A percentile compares a stretch with the other conserved stretches of the same genome.
Evolutionary conservation across 352 stramenopile genomes (phyloP).

Genomic region (Sclerospora graminicola): DNA sequence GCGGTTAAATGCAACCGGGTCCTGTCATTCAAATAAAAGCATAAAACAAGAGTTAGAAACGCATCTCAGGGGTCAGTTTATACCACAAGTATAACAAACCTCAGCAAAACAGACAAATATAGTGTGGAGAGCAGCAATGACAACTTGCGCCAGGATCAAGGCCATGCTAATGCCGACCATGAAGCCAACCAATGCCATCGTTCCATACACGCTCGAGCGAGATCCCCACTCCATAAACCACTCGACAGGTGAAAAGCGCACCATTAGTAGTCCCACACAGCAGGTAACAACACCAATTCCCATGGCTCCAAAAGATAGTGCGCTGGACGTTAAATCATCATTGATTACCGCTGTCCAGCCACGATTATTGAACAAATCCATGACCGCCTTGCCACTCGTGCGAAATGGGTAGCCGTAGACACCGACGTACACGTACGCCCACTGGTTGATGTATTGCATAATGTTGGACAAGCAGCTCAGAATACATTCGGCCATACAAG

Average conservation of each 20-base stretch:
- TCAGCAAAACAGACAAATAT: conserved; percentile 85
- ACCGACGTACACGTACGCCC: conserved; percentile 85
- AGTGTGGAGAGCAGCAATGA: conserved; percentile 78
- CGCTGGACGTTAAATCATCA: conserved; percentile 76
- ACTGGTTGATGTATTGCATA: conserved; percentile 88
- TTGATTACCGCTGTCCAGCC: conserved; percentile 87
- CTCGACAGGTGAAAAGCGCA: conserved; percentile 43
- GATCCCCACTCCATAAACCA: conserved; percentile 55
- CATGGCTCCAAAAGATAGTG: conserved; percentile 73
- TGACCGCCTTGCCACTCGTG: conserved; percentile 79
- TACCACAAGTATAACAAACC: conserved; percentile 20
- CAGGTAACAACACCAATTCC: conserved; percentile 65
- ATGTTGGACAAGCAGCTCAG: conserved; percentile 75
- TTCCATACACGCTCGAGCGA: conserved; percentile 34
- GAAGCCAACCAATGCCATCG: conserved; percentile 60
- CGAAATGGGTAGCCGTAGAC: conserved; percentile 85
- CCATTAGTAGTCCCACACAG: conserved; percentile 54
- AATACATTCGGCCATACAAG: conserved; percentile 82
- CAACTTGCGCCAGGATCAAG: conserved; percentile 72
- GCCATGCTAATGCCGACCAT: conserved; percentile 77
- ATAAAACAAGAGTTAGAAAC: conserved; percentile 5
- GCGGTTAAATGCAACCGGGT: conserved; percentile 72
- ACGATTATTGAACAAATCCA: conserved; percentile 78
- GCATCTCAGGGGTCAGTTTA: background rate
- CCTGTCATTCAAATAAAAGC: conserved; percentile 21